A percentile compares a stretch with the other conserved stretches of the same genome.
These are phyloP conservation scores for Colletotrichum tropicale DNA, from an alignment of 2,329 filamentous ascomycete species.

Conservation along the genomic window DNA sequence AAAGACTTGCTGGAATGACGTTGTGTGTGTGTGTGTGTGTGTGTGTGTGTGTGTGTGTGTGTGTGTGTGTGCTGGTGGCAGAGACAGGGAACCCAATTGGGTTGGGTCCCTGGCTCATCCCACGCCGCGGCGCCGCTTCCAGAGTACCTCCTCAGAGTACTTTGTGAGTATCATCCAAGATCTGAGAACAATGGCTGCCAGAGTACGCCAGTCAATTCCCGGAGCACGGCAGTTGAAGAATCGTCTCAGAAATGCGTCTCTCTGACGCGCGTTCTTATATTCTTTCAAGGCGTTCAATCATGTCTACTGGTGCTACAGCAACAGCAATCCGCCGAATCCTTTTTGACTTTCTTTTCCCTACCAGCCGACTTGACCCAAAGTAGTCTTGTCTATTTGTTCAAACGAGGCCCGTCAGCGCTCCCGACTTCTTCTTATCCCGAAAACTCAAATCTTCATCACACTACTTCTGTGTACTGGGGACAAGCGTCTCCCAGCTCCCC, in stretches of 20 bases:
- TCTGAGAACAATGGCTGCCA: not conserved
- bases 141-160: not conserved
- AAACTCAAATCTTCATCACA: not conserved
- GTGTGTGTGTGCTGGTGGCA: not conserved
- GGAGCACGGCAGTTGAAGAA: not conserved
- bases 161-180: not conserved
- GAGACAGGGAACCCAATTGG: slow-evolving; percentile 16
- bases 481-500: slow-evolving; percentile 61
- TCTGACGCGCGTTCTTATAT: not conserved
- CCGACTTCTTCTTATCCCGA: not conserved
- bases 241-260: not conserved
- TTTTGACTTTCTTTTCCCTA: not conserved
- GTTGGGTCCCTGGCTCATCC: not conserved
- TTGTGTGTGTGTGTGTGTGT: not conserved
- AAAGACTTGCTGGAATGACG: not conserved
- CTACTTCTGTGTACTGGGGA: slow-evolving; percentile 40
- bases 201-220: not conserved
- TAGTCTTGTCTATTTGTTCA: not conserved
- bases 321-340: not conserved
- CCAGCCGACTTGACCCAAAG: not conserved
- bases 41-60: no score
- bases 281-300: not conserved
- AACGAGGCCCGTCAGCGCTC: not conserved
- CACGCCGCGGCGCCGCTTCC: not conserved
- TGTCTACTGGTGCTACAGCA: not conserved